Evolutionary conservation across 345 rosid genomes (phyloP), one percentile per base, ranked within the genome.

Genomic region (Hibiscus mutabilis): DNA sequence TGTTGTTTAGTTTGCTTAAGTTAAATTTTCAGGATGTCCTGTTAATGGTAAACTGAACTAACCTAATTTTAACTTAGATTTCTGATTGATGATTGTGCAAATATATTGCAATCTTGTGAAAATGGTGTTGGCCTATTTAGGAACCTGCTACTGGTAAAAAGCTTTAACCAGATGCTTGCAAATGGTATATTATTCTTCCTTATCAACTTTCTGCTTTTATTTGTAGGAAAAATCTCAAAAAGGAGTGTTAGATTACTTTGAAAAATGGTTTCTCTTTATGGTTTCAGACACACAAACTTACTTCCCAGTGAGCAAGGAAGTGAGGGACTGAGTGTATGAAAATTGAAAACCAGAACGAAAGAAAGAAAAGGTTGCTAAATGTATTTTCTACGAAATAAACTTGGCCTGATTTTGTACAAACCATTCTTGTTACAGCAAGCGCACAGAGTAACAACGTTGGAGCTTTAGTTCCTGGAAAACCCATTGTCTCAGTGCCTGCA

Each of bases 91-190:
- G n/a, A n/a, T n/a, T n/a, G n/a, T 59, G 55, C 42, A 35, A 69
- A 69, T 70, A 22, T 70, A 58, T n/a, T 37, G 73, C 52, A 24
- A 24, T 70, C 42, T 21, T n/a, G 33, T 58, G 53, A 58, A 31
- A 42, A 25, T 37, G 61, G 24, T 33, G 21, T 57, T 56, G 2
- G 13, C 8, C 33, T 22, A 16, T 37, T 58, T 4, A 93, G 95
- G 93, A 88, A n/a, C 81, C 66, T 69, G 77, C 81, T 57, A 84
- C 83, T 47, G 66, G 77, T 75, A 88, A 88, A 80, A 91, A 84
- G 89, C 75, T 88, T 88, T 70, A 79, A 91, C 65, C 91, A 86
- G 80, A 91, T 89, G 97, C 91, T 91, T 22, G 91, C 91, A n/a
- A n/a, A n/a, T n/a, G n/a, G n/a, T n/a, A 85, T 60, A 25, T 46